phyloP scores from a whole-genome alignment of 2,329 filamentous ascomycete species.

The Aspergillus ruber region DNA sequence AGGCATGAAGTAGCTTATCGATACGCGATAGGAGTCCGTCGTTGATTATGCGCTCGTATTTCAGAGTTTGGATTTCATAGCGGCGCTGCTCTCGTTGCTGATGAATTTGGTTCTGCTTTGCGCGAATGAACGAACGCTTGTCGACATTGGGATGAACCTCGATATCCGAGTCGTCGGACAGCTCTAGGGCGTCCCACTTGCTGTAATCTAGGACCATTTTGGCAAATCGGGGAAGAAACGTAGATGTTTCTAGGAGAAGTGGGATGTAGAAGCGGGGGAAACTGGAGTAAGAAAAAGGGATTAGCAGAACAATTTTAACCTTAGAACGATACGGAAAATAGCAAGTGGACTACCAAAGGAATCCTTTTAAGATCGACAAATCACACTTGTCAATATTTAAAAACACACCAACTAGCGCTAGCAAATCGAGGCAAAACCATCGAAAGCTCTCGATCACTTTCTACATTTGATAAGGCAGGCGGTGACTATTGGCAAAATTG shows the following conservation, averaged over 20 bases:
- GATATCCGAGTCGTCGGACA: constrained; percentile 95
- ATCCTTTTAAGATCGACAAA: no score
- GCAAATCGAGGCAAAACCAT: constrained; percentile 7
- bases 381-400: no score
- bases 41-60: constrained; percentile 86
- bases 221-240: constrained; percentile 10
- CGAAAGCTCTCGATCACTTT: constrained; percentile 29
- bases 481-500: constrained; percentile 13
- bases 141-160: constrained; percentile 99
- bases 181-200: constrained; percentile 75
- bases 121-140: constrained; percentile 95
- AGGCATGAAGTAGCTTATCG: constrained; percentile 64
- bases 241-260: constrained; percentile 6
- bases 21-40: constrained; percentile 83
- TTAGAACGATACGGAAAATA: no score
- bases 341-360: no score
- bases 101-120: constrained; percentile 96
- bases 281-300: background rate
- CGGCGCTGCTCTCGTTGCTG: constrained; percentile 79
- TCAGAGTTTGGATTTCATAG: constrained; percentile 81
- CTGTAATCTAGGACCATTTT: constrained; percentile 58
- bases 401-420: no score
- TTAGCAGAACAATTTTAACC: background rate
- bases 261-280: constrained; percentile 13
- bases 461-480: constrained; percentile 18